These are phyloP conservation scores for Aristolochia fimbriata DNA, from an alignment of 164 flowering plant genomes.

Conservation along the genomic window DNA sequence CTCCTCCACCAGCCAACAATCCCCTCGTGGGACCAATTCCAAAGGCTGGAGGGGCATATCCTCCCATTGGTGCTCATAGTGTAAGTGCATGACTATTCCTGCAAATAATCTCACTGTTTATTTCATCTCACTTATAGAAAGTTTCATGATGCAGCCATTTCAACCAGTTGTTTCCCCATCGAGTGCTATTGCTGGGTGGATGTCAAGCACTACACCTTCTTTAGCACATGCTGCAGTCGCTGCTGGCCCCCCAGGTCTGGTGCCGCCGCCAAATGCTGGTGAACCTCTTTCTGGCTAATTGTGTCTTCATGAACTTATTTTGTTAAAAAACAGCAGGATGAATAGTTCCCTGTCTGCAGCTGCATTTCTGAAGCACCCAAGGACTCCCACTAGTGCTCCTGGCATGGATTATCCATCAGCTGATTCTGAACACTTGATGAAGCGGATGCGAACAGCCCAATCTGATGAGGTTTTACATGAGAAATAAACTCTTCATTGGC, in stretches of 20 bases:
- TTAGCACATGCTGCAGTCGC: constrained; percentile 15
- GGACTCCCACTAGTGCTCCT: constrained; percentile 47
- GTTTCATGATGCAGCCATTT: constrained; percentile 8
- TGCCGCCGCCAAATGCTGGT: constrained; percentile 15
- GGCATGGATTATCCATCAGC: constrained; percentile 64
- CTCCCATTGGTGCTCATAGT: constrained; percentile 13
- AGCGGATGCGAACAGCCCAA: constrained; percentile 55
- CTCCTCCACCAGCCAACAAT: constrained; percentile 10
- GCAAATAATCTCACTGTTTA: not conserved
- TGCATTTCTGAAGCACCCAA: constrained; percentile 59
- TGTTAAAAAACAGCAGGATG: not conserved
- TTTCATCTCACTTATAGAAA: too few species aligned
- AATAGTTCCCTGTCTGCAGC: constrained; percentile 20
- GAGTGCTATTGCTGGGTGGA: constrained; percentile 16
- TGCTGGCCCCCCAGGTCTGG: constrained; percentile 14
- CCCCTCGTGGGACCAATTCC: constrained; percentile 14
- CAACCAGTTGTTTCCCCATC: constrained; percentile 16
- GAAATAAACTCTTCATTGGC: not conserved
- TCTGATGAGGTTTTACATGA: constrained; percentile 49
- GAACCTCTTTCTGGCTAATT: not conserved
- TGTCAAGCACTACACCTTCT: constrained; percentile 11
- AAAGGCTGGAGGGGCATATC: constrained; percentile 14
- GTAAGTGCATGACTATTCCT: constrained; percentile 2
- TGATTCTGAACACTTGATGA: constrained; percentile 64
- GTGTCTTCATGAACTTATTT: not conserved